phyloP scores from a whole-genome alignment of 495 filamentous ascomycete species.

The Penicillium cataractarum region DNA sequence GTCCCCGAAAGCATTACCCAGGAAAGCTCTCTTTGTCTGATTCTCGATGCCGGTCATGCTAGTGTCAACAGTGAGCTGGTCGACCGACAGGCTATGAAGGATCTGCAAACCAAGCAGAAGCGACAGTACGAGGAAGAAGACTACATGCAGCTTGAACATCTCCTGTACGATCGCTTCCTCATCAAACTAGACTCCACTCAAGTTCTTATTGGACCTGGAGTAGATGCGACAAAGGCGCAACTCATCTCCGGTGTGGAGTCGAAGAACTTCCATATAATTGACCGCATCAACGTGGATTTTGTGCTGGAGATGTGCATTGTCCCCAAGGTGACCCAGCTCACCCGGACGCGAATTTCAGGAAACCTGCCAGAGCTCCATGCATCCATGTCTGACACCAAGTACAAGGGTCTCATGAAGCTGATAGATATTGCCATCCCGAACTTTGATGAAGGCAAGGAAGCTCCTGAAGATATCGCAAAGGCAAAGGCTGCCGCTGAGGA shows the following conservation, averaged over 20 bases:
- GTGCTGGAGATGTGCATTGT: constrained; percentile 89
- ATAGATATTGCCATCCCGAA: constrained; percentile 94
- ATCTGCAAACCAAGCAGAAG: constrained; percentile 88
- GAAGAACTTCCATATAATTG: constrained; percentile 85
- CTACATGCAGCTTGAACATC: constrained; percentile 77
- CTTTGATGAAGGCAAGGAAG: constrained; percentile 59
- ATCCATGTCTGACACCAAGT: constrained; percentile 89
- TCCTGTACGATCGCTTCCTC: constrained; percentile 95
- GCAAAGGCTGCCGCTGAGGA: constrained; percentile 34
- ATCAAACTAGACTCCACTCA: constrained; percentile 93
- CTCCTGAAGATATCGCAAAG: constrained; percentile 25
- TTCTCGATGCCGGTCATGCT: constrained; percentile 93
- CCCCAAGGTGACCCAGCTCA: constrained; percentile 91
- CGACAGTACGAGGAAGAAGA: constrained; percentile 88
- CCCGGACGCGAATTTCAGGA: constrained; percentile 86
- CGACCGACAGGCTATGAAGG: constrained; percentile 82
- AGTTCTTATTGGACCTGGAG: constrained; percentile 90
- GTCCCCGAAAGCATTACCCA: constrained; percentile 89
- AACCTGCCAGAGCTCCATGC: constrained; percentile 92
- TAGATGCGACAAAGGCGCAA: constrained; percentile 87
- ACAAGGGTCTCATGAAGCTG: constrained; percentile 93
- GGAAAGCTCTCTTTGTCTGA: constrained; percentile 79
- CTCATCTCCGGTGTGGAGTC: constrained; percentile 67
- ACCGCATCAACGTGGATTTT: constrained; percentile 96
- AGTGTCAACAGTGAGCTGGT: constrained; percentile 92